Evolutionary conservation across 305 asterid species (phyloP).

Genomic region (Nicotiana rustica): DNA sequence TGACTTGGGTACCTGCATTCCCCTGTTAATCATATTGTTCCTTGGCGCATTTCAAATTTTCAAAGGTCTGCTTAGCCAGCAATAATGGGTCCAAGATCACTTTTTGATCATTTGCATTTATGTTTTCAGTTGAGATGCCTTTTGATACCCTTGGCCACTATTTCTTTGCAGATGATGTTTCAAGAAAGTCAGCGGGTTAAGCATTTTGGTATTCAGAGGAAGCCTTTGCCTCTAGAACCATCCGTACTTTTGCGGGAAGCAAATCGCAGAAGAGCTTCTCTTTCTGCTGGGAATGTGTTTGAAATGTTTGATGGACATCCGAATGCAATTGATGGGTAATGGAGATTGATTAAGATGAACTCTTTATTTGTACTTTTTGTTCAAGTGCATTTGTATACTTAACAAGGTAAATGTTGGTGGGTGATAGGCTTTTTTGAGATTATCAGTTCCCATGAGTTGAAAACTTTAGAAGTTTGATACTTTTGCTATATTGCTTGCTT

Average conservation of each 20-base stretch:
- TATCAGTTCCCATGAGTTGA: conserved; percentile 19
- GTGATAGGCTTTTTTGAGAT: conserved; percentile 23
- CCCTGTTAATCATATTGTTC: conserved; percentile 10
- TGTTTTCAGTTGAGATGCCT: conserved; percentile 17
- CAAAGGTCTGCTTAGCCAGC: conserved; percentile 30
- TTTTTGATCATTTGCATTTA: conserved; percentile 17
- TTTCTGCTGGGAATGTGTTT: conserved; percentile 91
- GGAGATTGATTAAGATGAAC: conserved; percentile 39
- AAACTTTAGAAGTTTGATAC: conserved; percentile 17
- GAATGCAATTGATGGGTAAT: conserved; percentile 72
- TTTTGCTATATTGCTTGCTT: background rate
- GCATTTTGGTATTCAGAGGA: conserved; percentile 95
- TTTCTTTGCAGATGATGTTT: conserved; percentile 72
- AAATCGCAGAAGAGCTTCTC: conserved; percentile 97
- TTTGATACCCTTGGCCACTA: background rate
- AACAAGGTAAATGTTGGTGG: conserved; percentile 21
- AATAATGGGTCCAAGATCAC: conserved; percentile 21
- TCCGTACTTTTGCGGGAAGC: conserved; percentile 97
- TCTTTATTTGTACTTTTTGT: conserved; percentile 20
- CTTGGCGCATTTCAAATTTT: background rate
- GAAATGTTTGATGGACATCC: conserved; percentile 86
- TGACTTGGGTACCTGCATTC: background rate
- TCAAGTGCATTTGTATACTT: conserved; percentile 19
- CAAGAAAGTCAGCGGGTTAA: conserved; percentile 81
- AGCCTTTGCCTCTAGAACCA: conserved; percentile 97